Evolutionary conservation across 2,329 filamentous ascomycete genomes (phyloP).

Genomic region (Epichloe baconii): DNA sequence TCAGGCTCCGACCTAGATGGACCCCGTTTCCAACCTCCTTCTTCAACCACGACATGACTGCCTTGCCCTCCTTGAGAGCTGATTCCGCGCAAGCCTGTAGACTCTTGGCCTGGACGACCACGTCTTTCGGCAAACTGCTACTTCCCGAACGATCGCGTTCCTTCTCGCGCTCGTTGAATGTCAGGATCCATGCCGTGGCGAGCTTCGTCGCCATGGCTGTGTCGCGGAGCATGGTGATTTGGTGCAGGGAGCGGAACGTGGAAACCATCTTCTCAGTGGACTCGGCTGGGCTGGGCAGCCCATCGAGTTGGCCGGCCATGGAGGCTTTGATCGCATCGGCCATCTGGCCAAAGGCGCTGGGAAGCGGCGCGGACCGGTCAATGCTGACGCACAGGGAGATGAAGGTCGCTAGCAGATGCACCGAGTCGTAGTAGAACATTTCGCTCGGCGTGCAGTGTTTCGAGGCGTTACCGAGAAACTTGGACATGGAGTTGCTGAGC

Average conservation of each 20-base stretch:
- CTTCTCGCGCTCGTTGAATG: conserved; percentile 25
- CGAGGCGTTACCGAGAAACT: conserved; percentile 20
- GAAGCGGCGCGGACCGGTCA: conserved; percentile 11
- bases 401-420: conserved; percentile 27
- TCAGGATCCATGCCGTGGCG: conserved; percentile 20
- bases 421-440: conserved; percentile 27
- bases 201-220: conserved; percentile 21
- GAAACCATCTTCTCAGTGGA: conserved; percentile 10
- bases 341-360: conserved; percentile 15
- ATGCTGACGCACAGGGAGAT: conserved; percentile 17
- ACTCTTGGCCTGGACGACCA: conserved; percentile 20
- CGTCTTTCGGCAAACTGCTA: conserved; percentile 25
- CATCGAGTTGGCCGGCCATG: conserved; percentile 15
- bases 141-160: conserved; percentile 26
- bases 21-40: conserved; percentile 13
- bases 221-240: conserved; percentile 25
- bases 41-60: conserved; percentile 16
- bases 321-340: conserved; percentile 13
- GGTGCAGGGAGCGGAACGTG: conserved; percentile 22
- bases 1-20: conserved; percentile 15
- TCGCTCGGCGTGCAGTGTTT: conserved; percentile 29
- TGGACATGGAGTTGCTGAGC: conserved; percentile 29
- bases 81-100: conserved; percentile 18
- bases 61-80: conserved; percentile 21
- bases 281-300: conserved; percentile 6